These are phyloP conservation scores for Chenopodium quinoa DNA, from an alignment of 148 eudicot genomes.

Conservation along the genomic window DNA sequence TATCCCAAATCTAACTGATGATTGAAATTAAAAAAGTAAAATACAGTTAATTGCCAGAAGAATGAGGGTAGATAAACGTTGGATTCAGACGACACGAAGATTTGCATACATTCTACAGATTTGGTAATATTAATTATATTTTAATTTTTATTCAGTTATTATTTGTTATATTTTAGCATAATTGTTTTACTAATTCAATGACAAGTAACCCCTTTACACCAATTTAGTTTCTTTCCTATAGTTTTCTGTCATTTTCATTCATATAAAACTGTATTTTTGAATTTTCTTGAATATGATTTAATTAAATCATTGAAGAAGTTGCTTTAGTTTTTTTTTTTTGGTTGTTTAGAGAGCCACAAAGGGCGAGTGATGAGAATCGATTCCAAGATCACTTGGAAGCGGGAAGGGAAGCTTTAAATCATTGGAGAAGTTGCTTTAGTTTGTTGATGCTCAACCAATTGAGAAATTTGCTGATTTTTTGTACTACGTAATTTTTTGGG, in stretches of 20 bases:
- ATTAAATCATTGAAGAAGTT: neutral
- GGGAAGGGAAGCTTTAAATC: neutral
- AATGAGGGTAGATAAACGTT: neutral
- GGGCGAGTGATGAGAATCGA: too few species aligned
- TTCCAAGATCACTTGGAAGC: too few species aligned
- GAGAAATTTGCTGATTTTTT: conserved; percentile 1
- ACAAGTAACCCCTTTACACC: conserved; percentile 8
- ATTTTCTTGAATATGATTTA: neutral
- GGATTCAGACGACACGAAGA: neutral
- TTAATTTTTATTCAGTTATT: neutral
- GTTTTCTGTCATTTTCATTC: conserved; percentile 13
- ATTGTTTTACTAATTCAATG: neutral
- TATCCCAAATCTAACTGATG: too few species aligned
- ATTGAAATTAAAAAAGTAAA: neutral
- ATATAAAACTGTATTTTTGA: neutral
- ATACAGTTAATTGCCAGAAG: conserved; percentile 8
- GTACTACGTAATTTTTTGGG: neutral
- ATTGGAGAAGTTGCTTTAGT: neutral
- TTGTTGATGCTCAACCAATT: neutral
- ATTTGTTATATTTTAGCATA: neutral
- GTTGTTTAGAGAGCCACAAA: too few species aligned
- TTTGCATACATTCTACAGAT: conserved; percentile 1
- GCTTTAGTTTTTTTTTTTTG: neutral
- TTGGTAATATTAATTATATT: neutral
- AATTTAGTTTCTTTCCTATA: neutral